phyloP scores from a whole-genome alignment of 2,329 filamentous ascomycete species.

The Hypoxylon sp. region DNA sequence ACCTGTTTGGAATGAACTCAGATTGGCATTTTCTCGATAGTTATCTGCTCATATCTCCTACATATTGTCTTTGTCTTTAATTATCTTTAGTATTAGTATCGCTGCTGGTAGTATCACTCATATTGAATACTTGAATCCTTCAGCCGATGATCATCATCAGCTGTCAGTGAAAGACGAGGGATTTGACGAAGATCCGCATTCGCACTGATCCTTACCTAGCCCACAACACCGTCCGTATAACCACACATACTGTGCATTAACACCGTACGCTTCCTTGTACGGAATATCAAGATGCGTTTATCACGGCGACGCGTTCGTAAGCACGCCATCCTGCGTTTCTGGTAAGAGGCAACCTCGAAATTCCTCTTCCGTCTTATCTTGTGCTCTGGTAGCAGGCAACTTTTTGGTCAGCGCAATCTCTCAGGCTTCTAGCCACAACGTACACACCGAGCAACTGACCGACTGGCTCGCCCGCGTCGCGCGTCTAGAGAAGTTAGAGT shows the following conservation, averaged over 20 bases:
- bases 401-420: not conserved
- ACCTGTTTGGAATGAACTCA: slow-evolving; percentile 15
- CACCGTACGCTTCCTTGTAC: not conserved
- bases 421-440: not conserved
- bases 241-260: not conserved
- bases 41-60: not conserved
- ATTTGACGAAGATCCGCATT: no score
- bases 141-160: no score
- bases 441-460: not conserved
- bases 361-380: not conserved
- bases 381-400: not conserved
- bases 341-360: not conserved
- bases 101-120: not conserved
- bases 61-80: not conserved
- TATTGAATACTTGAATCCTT: not conserved
- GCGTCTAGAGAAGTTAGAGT: slow-evolving; percentile 10
- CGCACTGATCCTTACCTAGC: no score
- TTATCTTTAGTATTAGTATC: not conserved
- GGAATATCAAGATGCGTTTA: not conserved
- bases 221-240: not conserved
- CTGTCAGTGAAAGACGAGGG: no score
- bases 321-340: not conserved
- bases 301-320: slow-evolving; percentile 1
- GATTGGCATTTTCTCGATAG: slow-evolving; percentile 22
- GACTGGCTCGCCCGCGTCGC: not conserved